Base-by-base conservation (phyloP, 768 basidiomycete species). In the Lenzites betulinus region DNA sequence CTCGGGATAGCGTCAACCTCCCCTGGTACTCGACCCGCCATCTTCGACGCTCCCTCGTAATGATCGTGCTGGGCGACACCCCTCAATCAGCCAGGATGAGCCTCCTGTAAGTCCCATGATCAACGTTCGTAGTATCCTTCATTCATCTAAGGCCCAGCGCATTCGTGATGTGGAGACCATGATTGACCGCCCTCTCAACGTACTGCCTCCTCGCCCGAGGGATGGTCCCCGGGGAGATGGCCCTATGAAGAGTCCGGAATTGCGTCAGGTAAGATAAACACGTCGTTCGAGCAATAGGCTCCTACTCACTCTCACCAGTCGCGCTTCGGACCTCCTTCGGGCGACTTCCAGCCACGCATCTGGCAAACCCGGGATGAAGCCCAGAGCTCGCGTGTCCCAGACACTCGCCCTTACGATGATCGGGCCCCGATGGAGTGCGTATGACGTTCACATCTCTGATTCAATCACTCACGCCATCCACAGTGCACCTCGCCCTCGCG, bases 351-450 rank as follows among this genome's bases (percentile, higher is more conserved):
- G 33, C 62, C 64, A 15, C 66, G 69, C 7, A 54, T 67, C 42
- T 70, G 69, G 69, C 54, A 67, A 36, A 70, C 69, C 8, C 59
- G 65, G 7, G 66, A 67, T 43, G 66, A 70, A 35, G 63, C 65
- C 11, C 54, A 59, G 49, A 41, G 36, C 15, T 35, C 46, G 9
- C 55, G 55, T 25, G n/a, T 50, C 11, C 46, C 39, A 23, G 48
- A 43, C 15, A 12, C 47, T 12, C 42, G 38, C 13, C 30, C 41
- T 7, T 20, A 42, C 13, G 53, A 61, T 7, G 28, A 9, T 13
- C 60, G 39, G 16, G 9, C 39, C 16, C 41, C 33, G 35, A 55
- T 53, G 51, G 54, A 51, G 48, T 50, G 43, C 18, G 42, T 51
- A n/a, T 18, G 4, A 35, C 5, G 1, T 20, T 6, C 2, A 13